Conservation (phyloP, 2,329 filamentous ascomycete genomes). For the Aspergillus spinulosporus region DNA sequence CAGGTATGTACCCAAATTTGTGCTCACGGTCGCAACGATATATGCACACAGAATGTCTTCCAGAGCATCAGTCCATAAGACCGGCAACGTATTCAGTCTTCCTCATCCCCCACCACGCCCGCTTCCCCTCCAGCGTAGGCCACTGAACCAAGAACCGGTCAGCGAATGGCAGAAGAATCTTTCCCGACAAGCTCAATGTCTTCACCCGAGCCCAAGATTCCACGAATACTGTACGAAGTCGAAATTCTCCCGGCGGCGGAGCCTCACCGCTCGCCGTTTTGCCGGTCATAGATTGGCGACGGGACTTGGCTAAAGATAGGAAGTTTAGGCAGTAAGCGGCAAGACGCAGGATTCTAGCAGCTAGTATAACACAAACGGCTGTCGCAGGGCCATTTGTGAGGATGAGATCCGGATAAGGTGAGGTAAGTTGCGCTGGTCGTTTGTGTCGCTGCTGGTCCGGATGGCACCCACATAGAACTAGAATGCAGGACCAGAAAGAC, state of each 20-base stretch:
- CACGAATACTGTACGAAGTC: slow-evolving; percentile 77
- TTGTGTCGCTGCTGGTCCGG: slow-evolving; percentile 29
- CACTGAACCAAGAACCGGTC: slow-evolving; percentile 85
- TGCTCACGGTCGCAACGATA: too few species aligned
- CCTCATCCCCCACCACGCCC: slow-evolving; percentile 41
- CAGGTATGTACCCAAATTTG: too few species aligned
- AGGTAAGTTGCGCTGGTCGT: slow-evolving; percentile 26
- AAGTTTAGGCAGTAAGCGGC: slow-evolving; percentile 36
- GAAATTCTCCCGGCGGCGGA: slow-evolving; percentile 43
- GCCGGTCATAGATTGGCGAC: background rate
- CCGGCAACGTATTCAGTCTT: slow-evolving; percentile 42
- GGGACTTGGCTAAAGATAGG: background rate
- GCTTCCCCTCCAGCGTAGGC: slow-evolving; percentile 57
- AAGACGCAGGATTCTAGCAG: slow-evolving; percentile 57
- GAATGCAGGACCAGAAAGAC: slow-evolving; percentile 65
- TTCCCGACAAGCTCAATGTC: slow-evolving; percentile 80
- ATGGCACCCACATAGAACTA: slow-evolving; percentile 51
- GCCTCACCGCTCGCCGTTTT: slow-evolving; percentile 8
- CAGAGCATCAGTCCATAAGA: slow-evolving; percentile 34
- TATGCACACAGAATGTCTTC: background rate
- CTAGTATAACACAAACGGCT: slow-evolving; percentile 71
- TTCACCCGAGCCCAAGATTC: slow-evolving; percentile 90
- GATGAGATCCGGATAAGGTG: slow-evolving; percentile 68
- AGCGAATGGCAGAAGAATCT: slow-evolving; percentile 69
- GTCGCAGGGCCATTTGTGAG: slow-evolving; percentile 88